Conservation (phyloP, 768 basidiomycete species). For the Sporobolomyces phaffii region DNA sequence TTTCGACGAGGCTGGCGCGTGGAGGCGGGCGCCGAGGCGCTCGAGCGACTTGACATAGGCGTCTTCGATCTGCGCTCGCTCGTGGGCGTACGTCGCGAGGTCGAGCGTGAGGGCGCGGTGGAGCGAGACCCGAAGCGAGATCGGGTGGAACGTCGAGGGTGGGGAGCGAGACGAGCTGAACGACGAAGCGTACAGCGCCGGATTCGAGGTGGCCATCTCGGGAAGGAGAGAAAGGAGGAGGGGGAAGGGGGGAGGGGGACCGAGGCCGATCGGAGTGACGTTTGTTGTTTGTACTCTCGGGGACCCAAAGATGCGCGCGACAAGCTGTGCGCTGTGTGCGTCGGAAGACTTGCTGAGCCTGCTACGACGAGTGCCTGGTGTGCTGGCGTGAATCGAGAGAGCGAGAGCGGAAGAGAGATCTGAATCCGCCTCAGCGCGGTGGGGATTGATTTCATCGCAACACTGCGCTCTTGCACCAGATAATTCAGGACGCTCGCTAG, state of each 20-base stretch:
- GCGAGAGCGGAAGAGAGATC: no score
- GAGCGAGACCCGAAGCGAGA: constrained; percentile 16
- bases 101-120: constrained; percentile 28
- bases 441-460: no score
- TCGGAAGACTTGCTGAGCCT: no score
- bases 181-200: constrained; percentile 18
- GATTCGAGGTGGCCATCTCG: background rate
- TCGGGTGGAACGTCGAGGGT: constrained; percentile 16
- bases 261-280: background rate
- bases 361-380: no score
- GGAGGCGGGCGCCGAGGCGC: constrained; percentile 8
- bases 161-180: constrained; percentile 19
- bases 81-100: constrained; percentile 28
- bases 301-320: no score
- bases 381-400: no score
- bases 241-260: background rate
- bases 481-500: background rate
- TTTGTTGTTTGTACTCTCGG: no score
- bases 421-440: no score
- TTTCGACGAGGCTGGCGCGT: background rate
- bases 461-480: no score
- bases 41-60: constrained; percentile 30
- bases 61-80: constrained; percentile 42
- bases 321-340: no score
- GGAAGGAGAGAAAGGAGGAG: background rate